phyloP scores from a whole-genome alignment of 352 stramenopile genomes.

The Sclerospora graminicola region DNA sequence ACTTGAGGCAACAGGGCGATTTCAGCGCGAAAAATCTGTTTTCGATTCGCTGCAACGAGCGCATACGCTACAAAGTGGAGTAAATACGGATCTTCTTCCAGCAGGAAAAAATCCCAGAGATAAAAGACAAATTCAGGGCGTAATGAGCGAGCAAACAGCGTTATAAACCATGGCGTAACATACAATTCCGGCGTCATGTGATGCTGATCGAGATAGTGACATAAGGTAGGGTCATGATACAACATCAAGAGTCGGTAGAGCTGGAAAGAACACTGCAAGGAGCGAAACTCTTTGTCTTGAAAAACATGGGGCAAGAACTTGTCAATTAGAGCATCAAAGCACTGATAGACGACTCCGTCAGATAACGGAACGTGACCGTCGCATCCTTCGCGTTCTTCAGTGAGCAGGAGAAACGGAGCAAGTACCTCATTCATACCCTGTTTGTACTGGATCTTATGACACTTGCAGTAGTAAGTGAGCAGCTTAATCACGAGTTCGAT shows the following conservation, averaged over 20 bases:
- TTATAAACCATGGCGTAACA: conserved; percentile 92
- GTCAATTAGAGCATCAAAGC: conserved; percentile 86
- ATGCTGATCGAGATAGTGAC: conserved; percentile 82
- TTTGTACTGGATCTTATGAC: conserved; percentile 85
- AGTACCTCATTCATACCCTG: conserved; percentile 93
- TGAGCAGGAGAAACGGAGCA: conserved; percentile 84
- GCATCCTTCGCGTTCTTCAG: conserved; percentile 10
- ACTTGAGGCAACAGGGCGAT: too few relatives aligned
- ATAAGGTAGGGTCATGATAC: conserved; percentile 88
- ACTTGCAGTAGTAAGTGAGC: conserved; percentile 91
- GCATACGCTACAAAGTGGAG: conserved; percentile 86
- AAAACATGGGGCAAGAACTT: conserved; percentile 85
- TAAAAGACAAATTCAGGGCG: conserved; percentile 61
- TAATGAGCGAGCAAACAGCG: conserved; percentile 83
- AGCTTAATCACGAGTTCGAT: conserved; percentile 71
- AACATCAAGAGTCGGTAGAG: conserved; percentile 87
- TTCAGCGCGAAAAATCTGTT: too few relatives aligned
- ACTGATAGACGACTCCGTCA: conserved; percentile 72
- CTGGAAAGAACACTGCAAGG: conserved; percentile 88
- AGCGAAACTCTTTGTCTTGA: conserved; percentile 83
- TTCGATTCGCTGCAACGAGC: conserved; percentile 50
- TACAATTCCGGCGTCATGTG: conserved; percentile 90
- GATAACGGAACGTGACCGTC: conserved; percentile 27
- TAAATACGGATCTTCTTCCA: conserved; percentile 82
- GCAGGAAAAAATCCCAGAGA: conserved; percentile 88